Evolutionary conservation across 2,329 filamentous ascomycete genomes (phyloP), one percentile per base, ranked within the genome.

Genomic region (Monosporascus sp.): DNA sequence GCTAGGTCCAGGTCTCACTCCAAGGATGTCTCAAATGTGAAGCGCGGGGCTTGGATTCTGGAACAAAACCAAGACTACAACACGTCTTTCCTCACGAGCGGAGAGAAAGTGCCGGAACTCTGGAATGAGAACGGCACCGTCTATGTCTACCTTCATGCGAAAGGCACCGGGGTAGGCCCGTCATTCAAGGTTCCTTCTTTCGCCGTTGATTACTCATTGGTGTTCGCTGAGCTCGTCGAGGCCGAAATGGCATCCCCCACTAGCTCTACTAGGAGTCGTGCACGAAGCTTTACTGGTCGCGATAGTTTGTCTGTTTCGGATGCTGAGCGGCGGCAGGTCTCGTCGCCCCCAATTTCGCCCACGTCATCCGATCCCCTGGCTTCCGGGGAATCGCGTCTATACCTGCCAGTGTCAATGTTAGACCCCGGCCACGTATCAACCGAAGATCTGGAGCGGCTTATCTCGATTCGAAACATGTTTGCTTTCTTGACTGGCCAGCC

Each of bases 401-500:
- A 84, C 60, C 70, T 86, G 8, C 81, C 82, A 1, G 70, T 73
- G 1, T 74, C 72, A 47, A 69, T 72, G 53, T 64, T 69, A 28
- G 65, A 64, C 2, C 66, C 68, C 1, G 71, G 65, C 11, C 70
- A 74, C 61, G 49, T 63, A 58, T 51, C 73, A 61, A 35, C 71
- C 59, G n/a, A 70, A 61, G 78, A 82, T 47, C 64, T 82, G 37
- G 81, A 85, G 49, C 75, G 77, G 3, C 66, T 87, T 14, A 72
- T 87, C 38, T 78, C 78, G 3, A 77, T 84, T 26, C 77, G 85
- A 50, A 88, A 88, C 59, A 65, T 88, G 41, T 87, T 88, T 58
- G 85, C 85, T 6, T 84, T 88, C 58, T 68, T 88, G 52, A 84
- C 78, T 0, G 80, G 80, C 28, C 82, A 86, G 60, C 82, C 82